Evolutionary conservation across 1,284 basidiomycete genomes (phyloP), one percentile per base, ranked within the genome.

Genomic region (Macrocystidia cucumis): DNA sequence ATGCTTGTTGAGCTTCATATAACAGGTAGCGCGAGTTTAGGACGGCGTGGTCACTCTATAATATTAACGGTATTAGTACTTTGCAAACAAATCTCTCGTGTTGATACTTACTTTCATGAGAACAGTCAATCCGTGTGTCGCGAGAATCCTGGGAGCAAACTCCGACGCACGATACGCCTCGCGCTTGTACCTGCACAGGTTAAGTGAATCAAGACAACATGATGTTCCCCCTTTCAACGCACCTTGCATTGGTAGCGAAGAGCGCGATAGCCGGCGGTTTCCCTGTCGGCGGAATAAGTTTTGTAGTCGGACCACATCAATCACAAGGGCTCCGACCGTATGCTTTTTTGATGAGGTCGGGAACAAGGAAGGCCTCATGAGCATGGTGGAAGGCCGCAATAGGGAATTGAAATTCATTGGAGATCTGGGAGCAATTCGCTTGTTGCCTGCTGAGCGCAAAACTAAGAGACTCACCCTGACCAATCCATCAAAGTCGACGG

Each of bases 331-430:
- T 59, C 47, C 40, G 49, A 67, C 72, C 80, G 49, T 80, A 90
- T 2, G 79, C 71, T 50, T 69, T 65, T 55, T 88, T 90, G 37
- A 95, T 63, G 2, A 88, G 56, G 24, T 78, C 78, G 1, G 89
- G 86, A 14, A 91, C 80, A 11, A 93, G 74, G 52, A 88, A 93
- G 0, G 90, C 78, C 54, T 91, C 87, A 45, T 80, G 78, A 0
- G 91, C 89, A 50, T 93, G 90, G 55, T 93, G 91, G 57, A 93
- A 85, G 1, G 81, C 78, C 1, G 86, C 79, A 36, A 90, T 72
- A 3, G 78, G 71, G 58, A 91, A 91, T 49, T 82, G 64, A 70
- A 91, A 95, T 56, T 84, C 80, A 44, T 81, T 78, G 16, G 78
- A 71, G 29, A 83, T 57, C 78, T 82, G 21, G 5, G n/a, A 37